Percentiles rank a stretch among this genome's conserved stretches.
Evolutionary conservation across 169 alveolate species (phyloP).

Genomic region (Plasmodium blacklocki): DNA sequence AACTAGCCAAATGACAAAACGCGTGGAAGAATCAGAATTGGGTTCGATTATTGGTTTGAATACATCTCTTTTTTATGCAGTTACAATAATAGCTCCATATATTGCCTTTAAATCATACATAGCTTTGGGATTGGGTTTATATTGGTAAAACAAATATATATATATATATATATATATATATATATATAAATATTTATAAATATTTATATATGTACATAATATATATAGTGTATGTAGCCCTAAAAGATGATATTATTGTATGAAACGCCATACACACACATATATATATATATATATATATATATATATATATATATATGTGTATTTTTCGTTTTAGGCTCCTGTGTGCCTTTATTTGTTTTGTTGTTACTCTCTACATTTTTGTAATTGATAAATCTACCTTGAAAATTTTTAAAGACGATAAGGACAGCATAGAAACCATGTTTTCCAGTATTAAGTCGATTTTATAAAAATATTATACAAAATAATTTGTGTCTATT

Average conservation of each 20-base stretch:
- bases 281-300: background rate
- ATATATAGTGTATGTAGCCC: background rate
- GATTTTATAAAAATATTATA: background rate
- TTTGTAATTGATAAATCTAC: constrained; percentile 49
- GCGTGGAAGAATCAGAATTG: constrained; percentile 65
- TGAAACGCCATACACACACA: background rate
- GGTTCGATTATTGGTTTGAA: constrained; percentile 60
- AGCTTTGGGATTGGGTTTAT: constrained; percentile 41
- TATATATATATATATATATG: background rate
- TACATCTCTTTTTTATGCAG: constrained; percentile 57
- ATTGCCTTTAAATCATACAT: constrained; percentile 57
- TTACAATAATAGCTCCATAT: constrained; percentile 63
- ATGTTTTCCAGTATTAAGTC: constrained; percentile 42
- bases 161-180: background rate
- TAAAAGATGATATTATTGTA: too few species aligned
- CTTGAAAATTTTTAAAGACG: constrained; percentile 50
- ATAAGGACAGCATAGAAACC: constrained; percentile 50
- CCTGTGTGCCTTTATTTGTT: constrained; percentile 47
- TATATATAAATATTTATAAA: background rate
- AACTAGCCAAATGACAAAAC: constrained; percentile 72
- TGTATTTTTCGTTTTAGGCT: constrained; percentile 20
- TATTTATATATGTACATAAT: background rate
- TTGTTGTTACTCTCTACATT: constrained; percentile 54
- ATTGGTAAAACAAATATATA: constrained; percentile 11
- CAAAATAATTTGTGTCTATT: too few species aligned